phyloP scores from a whole-genome alignment of 2,329 filamentous ascomycete species.

The Talaromyces islandicus region DNA sequence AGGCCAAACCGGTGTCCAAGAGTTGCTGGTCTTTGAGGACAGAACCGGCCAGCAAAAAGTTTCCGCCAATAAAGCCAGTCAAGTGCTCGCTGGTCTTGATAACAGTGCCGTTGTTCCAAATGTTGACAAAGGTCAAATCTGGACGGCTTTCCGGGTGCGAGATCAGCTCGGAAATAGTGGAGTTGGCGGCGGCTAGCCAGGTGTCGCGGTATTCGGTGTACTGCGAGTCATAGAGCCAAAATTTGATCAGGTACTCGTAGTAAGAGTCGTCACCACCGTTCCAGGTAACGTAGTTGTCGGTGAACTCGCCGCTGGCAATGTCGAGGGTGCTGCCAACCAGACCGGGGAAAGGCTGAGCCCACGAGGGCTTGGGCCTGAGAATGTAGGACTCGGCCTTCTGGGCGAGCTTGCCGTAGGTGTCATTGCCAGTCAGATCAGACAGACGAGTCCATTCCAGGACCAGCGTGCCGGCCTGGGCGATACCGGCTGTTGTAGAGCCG shows the following conservation, averaged over 20 bases:
- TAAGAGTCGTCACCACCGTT: constrained; percentile 70
- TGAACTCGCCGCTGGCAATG: constrained; percentile 60
- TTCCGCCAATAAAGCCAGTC: constrained; percentile 79
- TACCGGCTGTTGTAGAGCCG: constrained; percentile 55
- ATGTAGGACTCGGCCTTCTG: constrained; percentile 66
- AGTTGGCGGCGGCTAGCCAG: constrained; percentile 71
- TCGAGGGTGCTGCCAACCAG: constrained; percentile 64
- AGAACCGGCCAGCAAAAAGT: constrained; percentile 74
- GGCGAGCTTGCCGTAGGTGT: constrained; percentile 59
- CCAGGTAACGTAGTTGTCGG: constrained; percentile 67
- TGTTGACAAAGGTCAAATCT: constrained; percentile 61
- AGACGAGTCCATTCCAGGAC: constrained; percentile 80
- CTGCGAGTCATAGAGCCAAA: constrained; percentile 67
- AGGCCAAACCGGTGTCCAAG: constrained; percentile 64
- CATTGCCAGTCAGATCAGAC: constrained; percentile 65
- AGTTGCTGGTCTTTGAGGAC: constrained; percentile 62
- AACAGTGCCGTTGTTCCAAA: constrained; percentile 30
- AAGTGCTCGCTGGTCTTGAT: constrained; percentile 45
- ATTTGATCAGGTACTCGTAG: constrained; percentile 89
- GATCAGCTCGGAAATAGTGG: constrained; percentile 64
- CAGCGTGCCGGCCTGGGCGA: constrained; percentile 72
- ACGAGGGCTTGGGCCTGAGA: constrained; percentile 57
- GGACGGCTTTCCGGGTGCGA: constrained; percentile 61
- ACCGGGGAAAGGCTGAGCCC: constrained; percentile 68
- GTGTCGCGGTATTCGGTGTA: constrained; percentile 64